Evolutionary conservation across 2,329 filamentous ascomycete genomes (phyloP).

Genomic region (Exophiala aquamarina): DNA sequence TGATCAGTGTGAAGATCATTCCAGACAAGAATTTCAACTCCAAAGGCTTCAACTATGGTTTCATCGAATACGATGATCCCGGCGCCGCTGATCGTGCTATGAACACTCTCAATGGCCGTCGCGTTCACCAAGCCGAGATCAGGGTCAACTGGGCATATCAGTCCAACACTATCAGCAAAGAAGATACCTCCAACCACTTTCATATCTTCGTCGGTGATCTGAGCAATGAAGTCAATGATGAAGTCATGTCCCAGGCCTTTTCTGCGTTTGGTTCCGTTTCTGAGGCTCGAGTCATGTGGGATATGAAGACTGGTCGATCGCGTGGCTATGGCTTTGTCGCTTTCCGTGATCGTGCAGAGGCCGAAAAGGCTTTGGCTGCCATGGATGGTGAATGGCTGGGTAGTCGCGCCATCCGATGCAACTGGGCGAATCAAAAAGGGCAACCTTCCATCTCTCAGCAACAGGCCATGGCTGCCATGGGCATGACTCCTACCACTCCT

Average conservation of each 20-base stretch:
- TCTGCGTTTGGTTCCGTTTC: conserved; percentile 94
- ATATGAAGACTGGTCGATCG: conserved; percentile 99
- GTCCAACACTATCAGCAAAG: conserved; percentile 89
- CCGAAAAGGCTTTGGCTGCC: conserved; percentile 91
- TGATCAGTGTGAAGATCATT: conserved; percentile 98
- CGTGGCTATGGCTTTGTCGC: conserved; percentile 97
- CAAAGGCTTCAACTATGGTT: conserved; percentile 98
- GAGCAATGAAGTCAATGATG: conserved; percentile 98
- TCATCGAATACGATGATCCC: conserved; percentile 97
- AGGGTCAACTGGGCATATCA: conserved; percentile 99
- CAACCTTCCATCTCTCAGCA: conserved; percentile 98
- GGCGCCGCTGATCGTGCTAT: conserved; percentile 95
- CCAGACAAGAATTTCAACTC: conserved; percentile 93
- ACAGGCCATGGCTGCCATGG: conserved; percentile 95
- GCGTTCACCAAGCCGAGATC: conserved; percentile 96
- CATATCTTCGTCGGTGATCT: conserved; percentile 98
- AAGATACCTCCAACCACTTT: conserved; percentile 97
- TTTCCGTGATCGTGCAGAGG: conserved; percentile 89
- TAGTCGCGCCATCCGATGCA: conserved; percentile 96
- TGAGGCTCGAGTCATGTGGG: conserved; percentile 99
- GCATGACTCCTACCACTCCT: conserved; percentile 94
- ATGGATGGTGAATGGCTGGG: conserved; percentile 99
- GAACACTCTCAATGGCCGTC: conserved; percentile 91
- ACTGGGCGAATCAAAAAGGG: conserved; percentile 99
- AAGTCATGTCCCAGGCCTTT: conserved; percentile 89